Base-by-base conservation (phyloP, 805 yeast species). In the Tetrapisispora iriomotensis region DNA sequence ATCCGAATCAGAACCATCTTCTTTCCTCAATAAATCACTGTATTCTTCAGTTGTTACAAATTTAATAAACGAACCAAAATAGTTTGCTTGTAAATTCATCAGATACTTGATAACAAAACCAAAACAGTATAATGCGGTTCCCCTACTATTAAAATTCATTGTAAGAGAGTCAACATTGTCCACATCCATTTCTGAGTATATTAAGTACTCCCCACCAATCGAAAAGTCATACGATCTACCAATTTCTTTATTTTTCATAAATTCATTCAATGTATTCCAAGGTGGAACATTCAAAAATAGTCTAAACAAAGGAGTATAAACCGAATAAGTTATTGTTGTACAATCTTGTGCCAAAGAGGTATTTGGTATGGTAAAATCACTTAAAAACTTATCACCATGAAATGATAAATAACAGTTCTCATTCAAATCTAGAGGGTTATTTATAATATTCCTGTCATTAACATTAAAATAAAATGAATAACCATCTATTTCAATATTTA, bases 11-110 rank as follows among this genome's bases (percentile, higher is more conserved):
- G 34, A 22, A 3, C 8, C 3, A 2, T 20, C 29, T 4, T 20
- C 21, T 4, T 22, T 19, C 21, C 30, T 20, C 9, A 27, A 8
- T 3, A 35, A 2, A 3, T 25, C 28, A 26, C 20, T 72, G 47
- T 79, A 88, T 55, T 90, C 98, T 45, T 85, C 92, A 34, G 86
- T 70, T 0, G 97, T 92, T 47, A 74, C 77, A 56, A 92, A 92
- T 48, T 79, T 84, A n/a, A 75, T 69, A 44, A 72, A 70, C 33
- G 84, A 92, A 2, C 98, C 98, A 58, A 92, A 83, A 56, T 92
- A 90, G 54, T 92, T 92, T 53, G 84, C 95, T 34, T 80, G 72
- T 35, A 92, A 67, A 13, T 76, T 72, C 66, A 87, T 75, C 30
- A 90, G 64, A 56, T 82, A 86, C 46, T 80, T 75, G 6, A 86